Evolutionary conservation across 306 rosid genomes (phyloP).

Genomic region (Cicer pinnatifidum): DNA sequence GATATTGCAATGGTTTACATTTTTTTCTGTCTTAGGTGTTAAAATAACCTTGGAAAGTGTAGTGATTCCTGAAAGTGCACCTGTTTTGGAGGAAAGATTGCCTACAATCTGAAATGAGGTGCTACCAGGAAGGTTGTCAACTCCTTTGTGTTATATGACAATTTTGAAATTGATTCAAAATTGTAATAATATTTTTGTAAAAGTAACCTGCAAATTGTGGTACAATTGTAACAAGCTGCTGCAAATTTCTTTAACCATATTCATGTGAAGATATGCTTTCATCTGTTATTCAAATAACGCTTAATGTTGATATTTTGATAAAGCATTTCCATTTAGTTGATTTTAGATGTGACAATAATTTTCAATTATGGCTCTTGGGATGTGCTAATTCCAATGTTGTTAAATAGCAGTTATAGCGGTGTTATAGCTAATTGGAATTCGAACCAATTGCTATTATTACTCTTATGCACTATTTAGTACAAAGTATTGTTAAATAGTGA

Average conservation of each 20-base stretch:
- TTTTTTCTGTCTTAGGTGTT: conserved; percentile 43
- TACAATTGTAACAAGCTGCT: conserved; percentile 27
- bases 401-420: too few species aligned
- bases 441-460: too few species aligned
- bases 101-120: conserved; percentile 36
- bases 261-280: conserved; percentile 4
- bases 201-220: conserved; percentile 23
- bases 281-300: conserved; percentile 1
- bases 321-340: conserved; percentile 10
- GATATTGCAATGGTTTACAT: conserved; percentile 1
- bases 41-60: conserved; percentile 24
- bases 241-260: conserved; percentile 31
- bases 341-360: background rate
- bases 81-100: conserved; percentile 41
- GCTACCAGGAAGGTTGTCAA: conserved; percentile 22
- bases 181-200: conserved; percentile 37
- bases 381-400: background rate
- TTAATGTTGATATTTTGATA: conserved; percentile 28
- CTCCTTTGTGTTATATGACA: conserved; percentile 10
- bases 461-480: too few species aligned
- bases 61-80: conserved; percentile 30
- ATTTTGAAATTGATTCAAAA: conserved; percentile 36
- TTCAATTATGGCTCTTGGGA: background rate
- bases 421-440: too few species aligned
- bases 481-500: too few species aligned